These are phyloP conservation scores for Cercospora sp. DNA, from an alignment of 2,329 filamentous ascomycete species.

Conservation along the genomic window DNA sequence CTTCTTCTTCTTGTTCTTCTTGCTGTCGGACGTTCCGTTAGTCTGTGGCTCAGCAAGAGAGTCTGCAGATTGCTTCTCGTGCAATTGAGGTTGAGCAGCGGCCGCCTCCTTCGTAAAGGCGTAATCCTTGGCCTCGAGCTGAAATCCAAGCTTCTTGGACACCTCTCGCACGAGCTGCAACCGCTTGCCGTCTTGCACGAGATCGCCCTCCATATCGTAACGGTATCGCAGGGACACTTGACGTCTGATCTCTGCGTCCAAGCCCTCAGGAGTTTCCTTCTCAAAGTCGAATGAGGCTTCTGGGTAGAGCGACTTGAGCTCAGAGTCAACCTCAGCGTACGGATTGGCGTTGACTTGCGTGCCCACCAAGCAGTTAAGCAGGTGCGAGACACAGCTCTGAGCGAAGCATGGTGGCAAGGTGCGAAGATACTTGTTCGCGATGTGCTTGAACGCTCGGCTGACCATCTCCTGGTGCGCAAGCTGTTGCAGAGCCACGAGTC, in stretches of 20 bases:
- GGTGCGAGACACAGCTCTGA: conserved; percentile 76
- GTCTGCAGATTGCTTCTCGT: conserved; percentile 35
- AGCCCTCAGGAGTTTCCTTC: conserved; percentile 69
- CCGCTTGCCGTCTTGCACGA: conserved; percentile 67
- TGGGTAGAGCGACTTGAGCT: conserved; percentile 72
- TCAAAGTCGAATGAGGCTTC: conserved; percentile 82
- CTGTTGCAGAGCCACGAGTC: conserved; percentile 73
- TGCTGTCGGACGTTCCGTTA: conserved; percentile 39
- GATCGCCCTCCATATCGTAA: conserved; percentile 68
- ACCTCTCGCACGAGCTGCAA: conserved; percentile 87
- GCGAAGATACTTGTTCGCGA: conserved; percentile 75
- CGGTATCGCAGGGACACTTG: conserved; percentile 75
- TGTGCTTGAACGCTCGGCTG: conserved; percentile 92
- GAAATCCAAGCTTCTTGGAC: conserved; percentile 83
- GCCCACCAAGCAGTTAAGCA: conserved; percentile 92
- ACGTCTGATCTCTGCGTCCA: conserved; percentile 68
- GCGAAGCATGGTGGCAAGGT: conserved; percentile 77
- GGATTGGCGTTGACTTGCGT: conserved; percentile 74
- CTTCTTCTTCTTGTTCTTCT: conserved; percentile 61
- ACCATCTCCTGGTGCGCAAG: conserved; percentile 91
- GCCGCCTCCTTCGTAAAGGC: conserved; percentile 56
- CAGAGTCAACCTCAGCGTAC: conserved; percentile 71
- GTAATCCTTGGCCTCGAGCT: conserved; percentile 78
- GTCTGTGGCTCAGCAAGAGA: conserved; percentile 36
- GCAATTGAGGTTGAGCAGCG: conserved; percentile 23